Conservation (phyloP, 345 rosid genomes). For the Cardamine resedifolia region DNA sequence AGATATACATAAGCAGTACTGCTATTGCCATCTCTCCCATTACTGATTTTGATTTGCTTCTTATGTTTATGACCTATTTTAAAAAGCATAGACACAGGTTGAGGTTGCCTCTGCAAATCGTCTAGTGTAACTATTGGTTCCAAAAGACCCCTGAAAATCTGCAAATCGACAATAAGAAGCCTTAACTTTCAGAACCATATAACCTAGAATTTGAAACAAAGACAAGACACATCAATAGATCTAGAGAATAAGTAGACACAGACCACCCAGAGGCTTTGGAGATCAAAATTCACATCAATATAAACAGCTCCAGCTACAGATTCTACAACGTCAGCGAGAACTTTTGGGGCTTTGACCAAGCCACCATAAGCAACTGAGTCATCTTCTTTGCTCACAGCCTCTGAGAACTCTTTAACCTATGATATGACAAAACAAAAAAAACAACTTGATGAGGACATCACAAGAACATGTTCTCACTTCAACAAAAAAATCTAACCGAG, state of each 20-base stretch:
- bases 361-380: slow-evolving; percentile 55
- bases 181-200: background rate
- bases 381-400: slow-evolving; percentile 55
- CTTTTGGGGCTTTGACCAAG: slow-evolving; percentile 71
- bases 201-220: background rate
- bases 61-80: slow-evolving; percentile 65
- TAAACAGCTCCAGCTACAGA: slow-evolving; percentile 76
- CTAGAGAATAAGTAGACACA: slow-evolving; percentile 18
- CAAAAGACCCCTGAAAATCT: slow-evolving; percentile 66
- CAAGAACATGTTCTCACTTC: background rate
- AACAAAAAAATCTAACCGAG: background rate
- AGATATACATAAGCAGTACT: slow-evolving; percentile 53
- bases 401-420: slow-evolving; percentile 63
- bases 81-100: slow-evolving; percentile 62
- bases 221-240: background rate
- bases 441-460: background rate
- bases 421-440: background rate
- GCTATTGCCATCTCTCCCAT: slow-evolving; percentile 34
- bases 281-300: slow-evolving; percentile 57
- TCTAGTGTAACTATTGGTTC: slow-evolving; percentile 66
- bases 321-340: slow-evolving; percentile 78
- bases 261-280: slow-evolving; percentile 71
- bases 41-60: slow-evolving; percentile 49
- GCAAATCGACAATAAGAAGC: slow-evolving; percentile 10
- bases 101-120: slow-evolving; percentile 62